Base-by-base conservation (phyloP, 2,329 filamentous ascomycete species). In the Colletotrichum sp. region DNA sequence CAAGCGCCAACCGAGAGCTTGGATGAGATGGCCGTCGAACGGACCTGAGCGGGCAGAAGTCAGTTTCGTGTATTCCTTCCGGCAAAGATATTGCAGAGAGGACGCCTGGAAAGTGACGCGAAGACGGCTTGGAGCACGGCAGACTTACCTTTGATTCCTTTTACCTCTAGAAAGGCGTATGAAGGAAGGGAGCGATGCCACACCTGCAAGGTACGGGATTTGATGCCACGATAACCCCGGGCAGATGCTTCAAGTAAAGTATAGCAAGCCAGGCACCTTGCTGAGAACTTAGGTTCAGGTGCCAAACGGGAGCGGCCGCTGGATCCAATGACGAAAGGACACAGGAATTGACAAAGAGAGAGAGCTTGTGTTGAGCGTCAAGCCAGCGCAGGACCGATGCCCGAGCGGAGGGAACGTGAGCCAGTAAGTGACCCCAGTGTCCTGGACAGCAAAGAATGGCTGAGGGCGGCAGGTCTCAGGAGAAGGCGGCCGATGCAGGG, bases 361-460 rank as follows among this genome's bases (percentile, higher is more conserved):
- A 64, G 60, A 64, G 28, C 18, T 59, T 69, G 49, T 69, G 66
- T 69, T 69, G 49, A 36, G 69, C 32, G 68, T 66, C 60, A 26
- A 75, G n/a, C 49, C 68, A 59, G 69, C 65, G 72, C 60, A 66
- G 59, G 34, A 60, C 26, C 60, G 18, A 55, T 21, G 72, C 26
- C 72, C 59, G 30, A 75, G 68, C 72, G 62, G 72, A 75, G 69
- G 72, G 72, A 75, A 52, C 72, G 72, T 72, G 62, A 65, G 52
- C 68, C 69, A 66, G 49, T 21, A 5, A 52, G n/a, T 52, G n/a
- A 52, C 44, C n/a, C 34, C 30, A 28, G 16, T 65, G 7, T 24
- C 28, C 52, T 59, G 66, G 66, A 55, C 16, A 69, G 26, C 21
- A 52, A 34, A 36, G 59, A 70, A 52, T 21, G 28, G 12, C n/a